These are phyloP conservation scores for Fusarium sp. DNA, from an alignment of 2,329 filamentous ascomycete genomes.

Conservation along the genomic window DNA sequence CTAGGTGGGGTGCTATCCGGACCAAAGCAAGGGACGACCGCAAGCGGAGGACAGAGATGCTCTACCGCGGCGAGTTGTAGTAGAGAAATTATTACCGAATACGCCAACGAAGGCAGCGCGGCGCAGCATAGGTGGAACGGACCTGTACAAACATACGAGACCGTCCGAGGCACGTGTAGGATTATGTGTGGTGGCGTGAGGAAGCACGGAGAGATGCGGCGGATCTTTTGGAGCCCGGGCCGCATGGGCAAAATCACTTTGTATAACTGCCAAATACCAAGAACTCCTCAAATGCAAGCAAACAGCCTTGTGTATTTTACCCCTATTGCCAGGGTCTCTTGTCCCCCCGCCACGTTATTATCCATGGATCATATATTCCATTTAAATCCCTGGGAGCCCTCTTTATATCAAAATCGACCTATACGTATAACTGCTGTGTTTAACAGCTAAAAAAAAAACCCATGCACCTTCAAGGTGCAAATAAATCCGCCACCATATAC, in stretches of 20 bases:
- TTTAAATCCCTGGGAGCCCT: neutral
- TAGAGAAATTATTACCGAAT: constrained; percentile 42
- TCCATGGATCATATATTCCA: constrained; percentile 1
- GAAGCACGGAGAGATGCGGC: constrained; percentile 23
- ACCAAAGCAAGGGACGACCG: constrained; percentile 63
- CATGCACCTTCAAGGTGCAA: neutral
- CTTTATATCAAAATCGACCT: neutral
- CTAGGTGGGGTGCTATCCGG: constrained; percentile 65
- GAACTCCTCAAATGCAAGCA: constrained; percentile 31
- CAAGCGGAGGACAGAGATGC: constrained; percentile 60
- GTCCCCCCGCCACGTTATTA: neutral
- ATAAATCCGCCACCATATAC: neutral
- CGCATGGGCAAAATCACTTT: constrained; percentile 27
- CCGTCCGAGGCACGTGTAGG: constrained; percentile 36
- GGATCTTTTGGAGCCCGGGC: constrained; percentile 23
- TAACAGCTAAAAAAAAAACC: neutral
- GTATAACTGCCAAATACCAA: constrained; percentile 42
- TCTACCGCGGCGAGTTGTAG: constrained; percentile 62
- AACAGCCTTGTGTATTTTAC: constrained; percentile 30
- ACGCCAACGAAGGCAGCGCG: constrained; percentile 1
- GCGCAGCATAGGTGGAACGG: constrained; percentile 6
- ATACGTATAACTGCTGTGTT: neutral
- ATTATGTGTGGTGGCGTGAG: constrained; percentile 34
- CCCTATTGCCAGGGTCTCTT: neutral
- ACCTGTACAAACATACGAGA: constrained; percentile 39